phyloP scores from a whole-genome alignment of 495 filamentous ascomycete species.

The Mycothermus thermophilus region DNA sequence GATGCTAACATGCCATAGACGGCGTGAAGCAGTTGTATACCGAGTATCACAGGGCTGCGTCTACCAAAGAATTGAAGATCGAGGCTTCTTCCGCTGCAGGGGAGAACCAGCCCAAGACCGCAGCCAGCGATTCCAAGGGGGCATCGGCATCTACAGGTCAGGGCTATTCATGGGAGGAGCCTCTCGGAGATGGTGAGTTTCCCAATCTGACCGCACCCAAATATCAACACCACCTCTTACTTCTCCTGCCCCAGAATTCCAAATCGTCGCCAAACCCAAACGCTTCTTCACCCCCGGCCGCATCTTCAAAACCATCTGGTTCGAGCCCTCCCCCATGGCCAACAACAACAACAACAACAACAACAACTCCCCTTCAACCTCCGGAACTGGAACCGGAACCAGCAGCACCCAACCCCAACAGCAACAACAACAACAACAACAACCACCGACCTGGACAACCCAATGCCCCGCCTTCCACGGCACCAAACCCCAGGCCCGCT shows the following conservation, averaged over 20 bases:
- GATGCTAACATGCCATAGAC: no score
- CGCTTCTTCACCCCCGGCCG: constrained; percentile 29
- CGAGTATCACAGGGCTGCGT: constrained; percentile 1
- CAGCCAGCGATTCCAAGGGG: background rate
- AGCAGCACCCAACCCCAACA: constrained; percentile 2
- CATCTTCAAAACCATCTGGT: constrained; percentile 24
- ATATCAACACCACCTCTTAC: background rate
- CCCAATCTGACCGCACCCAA: background rate
- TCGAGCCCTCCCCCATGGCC: constrained; percentile 13
- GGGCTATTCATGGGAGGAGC: constrained; percentile 1
- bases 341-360: background rate
- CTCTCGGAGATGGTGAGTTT: constrained; percentile 6
- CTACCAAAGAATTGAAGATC: no score
- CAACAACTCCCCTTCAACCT: no score
- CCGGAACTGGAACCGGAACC: background rate
- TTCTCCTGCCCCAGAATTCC: constrained; percentile 9
- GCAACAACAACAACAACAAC: background rate
- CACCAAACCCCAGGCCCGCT: constrained; percentile 12
- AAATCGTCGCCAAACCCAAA: constrained; percentile 19
- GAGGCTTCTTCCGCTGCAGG: background rate
- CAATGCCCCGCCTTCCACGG: constrained; percentile 9
- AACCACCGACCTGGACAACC: background rate
- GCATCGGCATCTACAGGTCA: background rate
- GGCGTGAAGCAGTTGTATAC: constrained; percentile 4
- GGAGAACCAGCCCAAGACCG: background rate